Evolutionary conservation across 148 eudicot genomes (phyloP).

Genomic region (Spergularia marina): DNA sequence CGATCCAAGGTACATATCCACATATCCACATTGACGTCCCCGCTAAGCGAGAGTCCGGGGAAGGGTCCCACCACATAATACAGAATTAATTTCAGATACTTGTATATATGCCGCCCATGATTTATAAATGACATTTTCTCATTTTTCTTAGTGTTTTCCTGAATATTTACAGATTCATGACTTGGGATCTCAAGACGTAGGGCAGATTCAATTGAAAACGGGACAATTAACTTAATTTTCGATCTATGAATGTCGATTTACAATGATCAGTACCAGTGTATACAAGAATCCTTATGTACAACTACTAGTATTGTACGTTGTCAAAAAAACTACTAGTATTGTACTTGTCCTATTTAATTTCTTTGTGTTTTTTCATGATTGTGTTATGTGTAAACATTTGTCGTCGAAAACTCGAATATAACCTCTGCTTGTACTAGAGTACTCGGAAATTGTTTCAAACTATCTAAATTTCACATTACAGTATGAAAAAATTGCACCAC

Average conservation of each 20-base stretch:
- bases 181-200: conserved; percentile 7
- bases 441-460: too few species aligned
- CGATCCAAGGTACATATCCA: conserved; percentile 46
- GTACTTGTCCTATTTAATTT: too few species aligned
- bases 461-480: background rate
- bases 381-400: too few species aligned
- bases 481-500: background rate
- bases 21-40: too few species aligned
- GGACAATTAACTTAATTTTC: conserved; percentile 3
- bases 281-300: background rate
- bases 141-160: background rate
- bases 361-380: too few species aligned
- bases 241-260: background rate
- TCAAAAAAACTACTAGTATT: background rate
- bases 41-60: too few species aligned
- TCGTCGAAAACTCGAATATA: background rate
- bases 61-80: too few species aligned
- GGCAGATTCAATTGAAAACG: conserved; percentile 16
- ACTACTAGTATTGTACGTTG: background rate
- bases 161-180: conserved; percentile 19
- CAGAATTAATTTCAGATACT: too few species aligned
- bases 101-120: too few species aligned
- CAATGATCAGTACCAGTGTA: too few species aligned
- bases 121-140: background rate
- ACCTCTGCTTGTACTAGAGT: too few species aligned